Percentiles rank a stretch among this genome's conserved stretches.
These are phyloP conservation scores for Ophiostoma tasmaniense DNA, from an alignment of 2,329 filamentous ascomycete genomes.

Conservation along the genomic window DNA sequence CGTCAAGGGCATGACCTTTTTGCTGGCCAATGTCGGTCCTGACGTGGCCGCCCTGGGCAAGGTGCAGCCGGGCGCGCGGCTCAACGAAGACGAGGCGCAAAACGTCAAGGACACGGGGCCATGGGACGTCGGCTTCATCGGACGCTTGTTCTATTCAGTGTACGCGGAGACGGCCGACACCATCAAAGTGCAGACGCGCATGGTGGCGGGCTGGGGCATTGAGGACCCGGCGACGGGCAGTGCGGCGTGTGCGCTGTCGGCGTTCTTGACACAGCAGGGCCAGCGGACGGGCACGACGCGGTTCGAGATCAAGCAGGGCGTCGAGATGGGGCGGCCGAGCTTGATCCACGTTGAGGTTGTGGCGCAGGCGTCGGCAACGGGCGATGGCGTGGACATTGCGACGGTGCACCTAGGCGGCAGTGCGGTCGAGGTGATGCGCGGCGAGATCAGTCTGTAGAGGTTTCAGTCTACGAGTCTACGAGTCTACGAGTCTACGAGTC, in stretches of 20 bases:
- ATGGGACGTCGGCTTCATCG: constrained; percentile 47
- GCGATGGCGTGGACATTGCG: constrained; percentile 19
- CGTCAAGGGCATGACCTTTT: constrained; percentile 66
- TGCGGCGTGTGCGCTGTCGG: constrained; percentile 48
- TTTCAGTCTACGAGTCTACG: too few relatives aligned
- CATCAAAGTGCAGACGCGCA: constrained; percentile 44
- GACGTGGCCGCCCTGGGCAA: constrained; percentile 40
- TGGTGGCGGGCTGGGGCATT: constrained; percentile 42
- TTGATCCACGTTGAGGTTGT: constrained; percentile 41
- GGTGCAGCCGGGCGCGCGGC: constrained; percentile 41
- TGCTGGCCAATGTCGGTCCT: constrained; percentile 38
- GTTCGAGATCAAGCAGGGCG: constrained; percentile 54
- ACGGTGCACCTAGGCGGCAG: constrained; percentile 26
- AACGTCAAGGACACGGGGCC: constrained; percentile 40
- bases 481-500: too few relatives aligned
- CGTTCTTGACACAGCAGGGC: constrained; percentile 43
- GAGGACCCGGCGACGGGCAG: constrained; percentile 58
- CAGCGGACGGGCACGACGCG: constrained; percentile 24
- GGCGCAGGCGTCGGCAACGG: constrained; percentile 1
- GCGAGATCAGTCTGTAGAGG: constrained; percentile 18
- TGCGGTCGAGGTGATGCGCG: constrained; percentile 27
- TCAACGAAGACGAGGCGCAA: constrained; percentile 15
- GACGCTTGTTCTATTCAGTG: constrained; percentile 51
- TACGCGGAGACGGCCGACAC: not conserved
- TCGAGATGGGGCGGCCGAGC: constrained; percentile 57